phyloP scores from a whole-genome alignment of 2,329 filamentous ascomycete species.

The Nakataea oryzae region DNA sequence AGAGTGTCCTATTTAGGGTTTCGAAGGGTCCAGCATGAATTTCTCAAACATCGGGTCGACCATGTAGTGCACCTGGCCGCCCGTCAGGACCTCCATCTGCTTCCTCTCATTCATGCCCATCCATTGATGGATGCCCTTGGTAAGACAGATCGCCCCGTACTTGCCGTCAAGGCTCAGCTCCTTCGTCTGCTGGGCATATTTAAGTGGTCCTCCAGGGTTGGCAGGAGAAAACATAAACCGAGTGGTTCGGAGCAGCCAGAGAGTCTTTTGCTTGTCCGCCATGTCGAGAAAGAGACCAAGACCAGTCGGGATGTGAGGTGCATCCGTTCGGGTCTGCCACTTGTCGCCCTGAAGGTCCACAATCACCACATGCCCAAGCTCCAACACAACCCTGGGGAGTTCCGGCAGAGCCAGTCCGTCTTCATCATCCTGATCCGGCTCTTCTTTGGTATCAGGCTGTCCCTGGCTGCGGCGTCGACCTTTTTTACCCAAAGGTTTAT shows the following conservation, averaged over 20 bases:
- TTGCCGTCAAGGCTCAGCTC: too few species aligned
- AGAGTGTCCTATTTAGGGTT: too few species aligned
- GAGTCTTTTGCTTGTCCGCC: not conserved
- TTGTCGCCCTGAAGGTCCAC: not conserved
- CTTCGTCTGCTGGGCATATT: too few species aligned
- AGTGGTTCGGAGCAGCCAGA: not conserved
- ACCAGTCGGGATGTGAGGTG: not conserved
- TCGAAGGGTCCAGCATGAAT: too few species aligned
- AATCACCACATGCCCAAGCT: not conserved
- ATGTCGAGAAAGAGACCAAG: not conserved
- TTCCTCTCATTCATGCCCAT: too few species aligned
- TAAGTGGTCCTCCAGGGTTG: too few species aligned
- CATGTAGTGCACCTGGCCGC: too few species aligned
- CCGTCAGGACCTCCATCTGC: too few species aligned
- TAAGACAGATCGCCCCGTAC: too few species aligned
- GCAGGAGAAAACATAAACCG: not conserved
- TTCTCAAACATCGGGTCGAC: too few species aligned
- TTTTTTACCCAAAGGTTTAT: not conserved
- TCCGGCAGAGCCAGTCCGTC: too few species aligned
- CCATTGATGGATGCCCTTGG: too few species aligned
- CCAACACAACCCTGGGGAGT: not conserved
- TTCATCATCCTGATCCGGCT: not conserved
- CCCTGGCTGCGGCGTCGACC: not conserved
- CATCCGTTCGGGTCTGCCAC: not conserved
- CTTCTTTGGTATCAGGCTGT: not conserved